Evolutionary conservation across 2,329 filamentous ascomycete genomes (phyloP), one percentile per base, ranked within the genome.

Genomic region (Ascochyta lentis): DNA sequence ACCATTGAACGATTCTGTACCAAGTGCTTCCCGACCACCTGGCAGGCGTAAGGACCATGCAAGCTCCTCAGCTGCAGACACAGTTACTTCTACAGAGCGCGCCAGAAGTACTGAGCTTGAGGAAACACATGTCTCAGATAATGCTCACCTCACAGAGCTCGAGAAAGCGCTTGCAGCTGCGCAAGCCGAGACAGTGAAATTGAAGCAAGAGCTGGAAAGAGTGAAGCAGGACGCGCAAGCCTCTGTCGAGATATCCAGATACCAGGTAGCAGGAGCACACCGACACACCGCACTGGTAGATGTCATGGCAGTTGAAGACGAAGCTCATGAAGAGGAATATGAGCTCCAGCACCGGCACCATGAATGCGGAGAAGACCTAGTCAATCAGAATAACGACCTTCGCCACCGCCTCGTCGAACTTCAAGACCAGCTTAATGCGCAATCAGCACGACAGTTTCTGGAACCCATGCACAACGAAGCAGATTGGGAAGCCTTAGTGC

Each of bases 401-500:
- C 70, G 65, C 29, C 55, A 53, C 24, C 64, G 63, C 49, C 16
- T 73, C 3, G 59, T 55, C 15, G 64, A 67, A 15, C 57, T 73
- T 3, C 65, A 74, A 49, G 64, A 67, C 6, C 67, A 69, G 23
- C 44, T 72, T 5, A 29, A 51, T 3, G 48, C 65, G 12, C 69
- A 65, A 24, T 31, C 29, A 24, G 38, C 49, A 8, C 16, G 42
- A 2, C 60, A 58, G n/a, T 60, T 56, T 16, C 58, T 42, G 27
- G 37, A 47, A n/a, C 43, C 41, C 8, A 24, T 39, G 39, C 51
- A 60, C 13, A 43, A 49, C 16, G 56, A 64, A 8, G 46, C 29
- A 9, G 71, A 75, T 26, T 71, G 68, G 62, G 58, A 73, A 22
- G 60, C 67, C 10, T 41, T 76, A 15, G 65, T 62, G 13, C 52